Evolutionary conservation across 1,139 yeast species (phyloP).

Genomic region (Geotrichum australiense): DNA sequence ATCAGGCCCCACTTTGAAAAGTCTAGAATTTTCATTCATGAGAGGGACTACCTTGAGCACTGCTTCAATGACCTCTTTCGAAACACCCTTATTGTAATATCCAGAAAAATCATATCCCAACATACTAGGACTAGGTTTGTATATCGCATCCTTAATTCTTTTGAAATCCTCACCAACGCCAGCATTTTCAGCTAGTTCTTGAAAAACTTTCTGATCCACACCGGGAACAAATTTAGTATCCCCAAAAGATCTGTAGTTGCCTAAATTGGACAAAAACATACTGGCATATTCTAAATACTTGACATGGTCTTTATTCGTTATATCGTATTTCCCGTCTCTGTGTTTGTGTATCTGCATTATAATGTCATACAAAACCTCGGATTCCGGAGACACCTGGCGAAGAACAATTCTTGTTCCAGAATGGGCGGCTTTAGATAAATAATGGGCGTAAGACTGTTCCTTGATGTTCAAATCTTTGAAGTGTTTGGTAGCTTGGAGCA

Average conservation of each 20-base stretch:
- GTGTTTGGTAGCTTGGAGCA: slow-evolving; percentile 34
- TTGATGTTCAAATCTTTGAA: slow-evolving; percentile 46
- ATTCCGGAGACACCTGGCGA: slow-evolving; percentile 75
- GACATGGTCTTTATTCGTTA: slow-evolving; percentile 20
- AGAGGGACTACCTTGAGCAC: slow-evolving; percentile 57
- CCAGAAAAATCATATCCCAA: slow-evolving; percentile 77
- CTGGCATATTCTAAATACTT: slow-evolving; percentile 69
- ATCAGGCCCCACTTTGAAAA: slow-evolving; percentile 36
- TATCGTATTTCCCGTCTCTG: slow-evolving; percentile 20
- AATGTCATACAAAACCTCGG: slow-evolving; percentile 66
- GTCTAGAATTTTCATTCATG: slow-evolving; percentile 78
- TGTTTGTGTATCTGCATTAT: slow-evolving; percentile 49
- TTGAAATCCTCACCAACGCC: slow-evolving; percentile 39
- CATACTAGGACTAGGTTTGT: slow-evolving; percentile 45
- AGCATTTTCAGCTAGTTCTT: slow-evolving; percentile 18
- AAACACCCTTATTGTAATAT: slow-evolving; percentile 52
- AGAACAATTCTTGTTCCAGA: slow-evolving; percentile 74
- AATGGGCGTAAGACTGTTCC: slow-evolving; percentile 69
- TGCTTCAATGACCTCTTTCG: slow-evolving; percentile 56
- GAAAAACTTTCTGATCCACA: slow-evolving; percentile 36
- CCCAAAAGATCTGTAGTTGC: slow-evolving; percentile 86
- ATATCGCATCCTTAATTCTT: slow-evolving; percentile 44
- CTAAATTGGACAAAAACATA: slow-evolving; percentile 72
- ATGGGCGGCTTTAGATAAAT: slow-evolving; percentile 59
- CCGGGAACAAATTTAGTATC: slow-evolving; percentile 78